phyloP scores from a whole-genome alignment of 148 eudicot genomes.

The Camellia lanceoleosa region DNA sequence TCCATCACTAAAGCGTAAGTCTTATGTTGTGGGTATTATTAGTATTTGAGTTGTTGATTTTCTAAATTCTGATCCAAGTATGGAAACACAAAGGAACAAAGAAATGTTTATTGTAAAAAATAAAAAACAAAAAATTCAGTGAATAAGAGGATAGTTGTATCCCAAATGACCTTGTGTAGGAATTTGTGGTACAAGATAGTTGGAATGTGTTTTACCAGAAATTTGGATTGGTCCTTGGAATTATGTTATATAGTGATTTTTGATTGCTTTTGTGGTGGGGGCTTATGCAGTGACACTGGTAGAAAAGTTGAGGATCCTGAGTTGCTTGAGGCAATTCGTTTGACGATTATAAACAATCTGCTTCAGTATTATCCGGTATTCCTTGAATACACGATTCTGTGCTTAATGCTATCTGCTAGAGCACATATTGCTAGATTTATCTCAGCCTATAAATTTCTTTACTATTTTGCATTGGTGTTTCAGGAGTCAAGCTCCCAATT shows the following conservation, averaged over 20 bases:
- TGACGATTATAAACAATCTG: conserved; percentile 89
- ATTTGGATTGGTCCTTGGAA: background rate
- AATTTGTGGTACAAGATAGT: background rate
- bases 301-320: conserved; percentile 94
- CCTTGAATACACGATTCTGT: background rate
- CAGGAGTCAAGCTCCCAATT: conserved; percentile 88
- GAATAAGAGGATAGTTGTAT: background rate
- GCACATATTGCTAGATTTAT: background rate
- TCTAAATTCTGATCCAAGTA: background rate
- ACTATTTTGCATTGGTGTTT: conserved; percentile 18
- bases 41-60: conserved; percentile 12
- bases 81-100: background rate
- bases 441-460: conserved; percentile 10
- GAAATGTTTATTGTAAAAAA: background rate
- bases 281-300: conserved; percentile 65
- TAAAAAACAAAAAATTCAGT: background rate
- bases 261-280: conserved; percentile 6
- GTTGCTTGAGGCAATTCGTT: conserved; percentile 85
- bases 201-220: background rate
- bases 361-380: conserved; percentile 89
- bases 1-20: conserved; percentile 94
- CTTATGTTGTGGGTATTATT: conserved; percentile 21
- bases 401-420: conserved; percentile 5
- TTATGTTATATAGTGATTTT: background rate
- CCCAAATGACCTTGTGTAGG: background rate